These are phyloP conservation scores for Collybia nuda DNA, from an alignment of 768 basidiomycete species.

Conservation along the genomic window DNA sequence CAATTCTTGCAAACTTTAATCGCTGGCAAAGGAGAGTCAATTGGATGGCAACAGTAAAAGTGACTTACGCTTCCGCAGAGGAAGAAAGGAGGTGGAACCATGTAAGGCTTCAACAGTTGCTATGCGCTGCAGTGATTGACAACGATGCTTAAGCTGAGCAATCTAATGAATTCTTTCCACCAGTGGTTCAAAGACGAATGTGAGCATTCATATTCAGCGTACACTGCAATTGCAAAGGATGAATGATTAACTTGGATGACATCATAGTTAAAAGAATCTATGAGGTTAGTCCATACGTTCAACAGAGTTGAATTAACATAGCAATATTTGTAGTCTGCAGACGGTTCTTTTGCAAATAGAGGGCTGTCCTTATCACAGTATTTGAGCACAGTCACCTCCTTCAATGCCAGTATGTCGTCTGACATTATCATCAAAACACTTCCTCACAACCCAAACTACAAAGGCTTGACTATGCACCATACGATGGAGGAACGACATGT, in stretches of 20 bases:
- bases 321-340: not conserved
- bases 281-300: not conserved
- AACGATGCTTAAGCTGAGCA: conserved; percentile 19
- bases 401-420: conserved; percentile 38
- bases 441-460: not conserved
- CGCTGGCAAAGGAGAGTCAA: too few relatives aligned
- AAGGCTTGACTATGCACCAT: conserved; percentile 57
- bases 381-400: conserved; percentile 34
- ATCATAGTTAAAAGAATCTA: conserved; percentile 1
- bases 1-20: too few relatives aligned
- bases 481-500: conserved; percentile 52
- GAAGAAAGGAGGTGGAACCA: conserved; percentile 25
- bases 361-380: conserved; percentile 43
- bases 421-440: not conserved
- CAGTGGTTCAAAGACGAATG: conserved; percentile 40
- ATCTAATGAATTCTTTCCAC: conserved; percentile 38
- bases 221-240: not conserved
- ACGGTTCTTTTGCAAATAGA: conserved; percentile 42
- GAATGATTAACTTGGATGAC: not conserved
- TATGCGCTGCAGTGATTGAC: not conserved
- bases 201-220: not conserved
- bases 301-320: too few relatives aligned
- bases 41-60: not conserved
- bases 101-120: not conserved
- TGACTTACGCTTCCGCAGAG: conserved; percentile 8